A percentile compares a stretch with the other conserved stretches of the same genome.
These are phyloP conservation scores for Neostapfia colusana DNA, from an alignment of 176 grass and related monocot species.

Conservation along the genomic window DNA sequence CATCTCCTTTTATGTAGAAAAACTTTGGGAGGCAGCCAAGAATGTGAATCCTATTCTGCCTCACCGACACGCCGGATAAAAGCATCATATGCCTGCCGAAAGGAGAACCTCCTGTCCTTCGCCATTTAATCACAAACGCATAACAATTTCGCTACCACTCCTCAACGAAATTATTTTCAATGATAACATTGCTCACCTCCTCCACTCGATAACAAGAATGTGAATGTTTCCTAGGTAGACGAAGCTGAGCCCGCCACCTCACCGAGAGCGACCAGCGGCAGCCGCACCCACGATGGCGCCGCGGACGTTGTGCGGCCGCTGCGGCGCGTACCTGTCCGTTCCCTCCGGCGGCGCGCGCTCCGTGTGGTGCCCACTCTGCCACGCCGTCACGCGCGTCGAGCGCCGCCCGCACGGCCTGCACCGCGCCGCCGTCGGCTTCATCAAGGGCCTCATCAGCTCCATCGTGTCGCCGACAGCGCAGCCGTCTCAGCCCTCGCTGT, in stretches of 20 bases:
- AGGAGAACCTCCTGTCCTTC: background rate
- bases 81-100: slow-evolving; percentile 17
- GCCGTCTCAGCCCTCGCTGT: background rate
- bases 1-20: too few species aligned
- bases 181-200: too few species aligned
- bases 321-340: slow-evolving; percentile 45
- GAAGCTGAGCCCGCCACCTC: too few species aligned
- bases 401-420: slow-evolving; percentile 37
- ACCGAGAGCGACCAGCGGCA: background rate
- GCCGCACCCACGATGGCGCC: background rate
- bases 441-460: slow-evolving; percentile 49
- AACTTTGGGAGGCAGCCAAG: too few species aligned
- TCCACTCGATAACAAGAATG: too few species aligned
- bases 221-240: too few species aligned
- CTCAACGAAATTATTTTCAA: background rate
- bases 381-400: slow-evolving; percentile 45
- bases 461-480: background rate
- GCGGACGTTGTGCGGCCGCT: slow-evolving; percentile 43
- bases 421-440: slow-evolving; percentile 49
- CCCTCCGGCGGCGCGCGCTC: slow-evolving; percentile 31
- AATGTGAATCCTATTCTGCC: slow-evolving; percentile 32
- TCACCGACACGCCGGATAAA: slow-evolving; percentile 33
- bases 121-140: background rate
- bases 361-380: slow-evolving; percentile 64
- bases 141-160: background rate